Base-by-base conservation (phyloP, 192 early-diverging fungal genomes). In the Backusella sp. region DNA sequence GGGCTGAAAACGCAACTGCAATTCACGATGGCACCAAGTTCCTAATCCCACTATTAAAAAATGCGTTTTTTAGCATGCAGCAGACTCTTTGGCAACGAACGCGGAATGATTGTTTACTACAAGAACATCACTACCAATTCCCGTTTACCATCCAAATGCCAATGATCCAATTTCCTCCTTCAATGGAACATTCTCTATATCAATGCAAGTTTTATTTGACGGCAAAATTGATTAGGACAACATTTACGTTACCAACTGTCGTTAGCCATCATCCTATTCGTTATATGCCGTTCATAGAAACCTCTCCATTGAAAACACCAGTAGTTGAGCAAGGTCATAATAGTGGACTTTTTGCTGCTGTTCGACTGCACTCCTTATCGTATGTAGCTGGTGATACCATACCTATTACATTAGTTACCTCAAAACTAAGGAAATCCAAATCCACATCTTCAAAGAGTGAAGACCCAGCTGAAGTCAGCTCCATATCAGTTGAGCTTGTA, bases 141-240 rank as follows among this genome's bases (percentile, higher is more conserved):
- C 77, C 77, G 35, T 78, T 78, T 46, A 73, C 56, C 17, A 67
- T 78, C 9, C 69, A 78, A 23, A 52, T 78, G 59, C 77, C 77
- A 19, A 73, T 78, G 77, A 68, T 78, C 9, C 77, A 78, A 53
- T 78, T 73, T 66, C 77, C 77, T 37, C 77, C 77, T 37, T 72
- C 69, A 2, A 73, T 78, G 72, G 72, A 73, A 0, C 34, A 73
- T 26, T 15, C 30, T 26, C 11, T 66, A 5, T 78, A 78, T 36
- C 62, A 52, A 26, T 78, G 77, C 44, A 41, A 21, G 23, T 78
- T 68, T 68, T 21, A 44, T 30, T 68, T 78, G 14, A 56, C 71
- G 26, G 65, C 66, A 34, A 66, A 73, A 14, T 21, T 78, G 35
- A 56, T 70, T 23, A n/a, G 52, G 14, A 77, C 66, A 39, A 49